Evolutionary conservation across 495 filamentous ascomycete species (phyloP).

Genomic region (Annulohypoxylon stygium): DNA sequence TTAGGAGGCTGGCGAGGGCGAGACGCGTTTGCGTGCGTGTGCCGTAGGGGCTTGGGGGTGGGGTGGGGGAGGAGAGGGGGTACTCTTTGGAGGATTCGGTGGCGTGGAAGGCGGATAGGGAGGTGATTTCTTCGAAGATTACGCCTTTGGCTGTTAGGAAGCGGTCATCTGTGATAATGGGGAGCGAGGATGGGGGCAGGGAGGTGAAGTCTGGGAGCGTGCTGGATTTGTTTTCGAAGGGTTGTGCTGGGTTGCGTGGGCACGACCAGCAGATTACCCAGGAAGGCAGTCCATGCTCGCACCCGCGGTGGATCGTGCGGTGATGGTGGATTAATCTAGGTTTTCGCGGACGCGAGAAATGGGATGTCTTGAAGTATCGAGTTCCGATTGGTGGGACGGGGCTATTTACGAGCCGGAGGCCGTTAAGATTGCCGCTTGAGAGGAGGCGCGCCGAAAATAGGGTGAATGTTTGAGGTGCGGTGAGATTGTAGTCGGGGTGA

Average conservation of each 20-base stretch:
- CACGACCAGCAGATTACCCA: slow-evolving; percentile 43
- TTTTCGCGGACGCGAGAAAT: slow-evolving; percentile 35
- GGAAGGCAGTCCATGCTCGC: slow-evolving; percentile 31
- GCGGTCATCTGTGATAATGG: slow-evolving; percentile 4
- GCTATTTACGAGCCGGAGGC: slow-evolving; percentile 38
- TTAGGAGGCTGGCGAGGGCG: slow-evolving; percentile 18
- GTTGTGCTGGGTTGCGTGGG: slow-evolving; percentile 35
- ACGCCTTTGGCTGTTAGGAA: slow-evolving; percentile 26
- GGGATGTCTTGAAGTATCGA: slow-evolving; percentile 23
- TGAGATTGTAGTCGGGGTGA: slow-evolving; percentile 35
- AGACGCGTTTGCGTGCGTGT: slow-evolving; percentile 6
- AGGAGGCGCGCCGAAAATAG: slow-evolving; percentile 31
- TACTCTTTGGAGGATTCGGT: slow-evolving; percentile 28
- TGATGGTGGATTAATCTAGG: slow-evolving; percentile 29
- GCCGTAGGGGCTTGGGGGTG: slow-evolving; percentile 31
- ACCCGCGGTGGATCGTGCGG: slow-evolving; percentile 29
- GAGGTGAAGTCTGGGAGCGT: slow-evolving; percentile 13
- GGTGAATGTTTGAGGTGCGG: slow-evolving; percentile 31
- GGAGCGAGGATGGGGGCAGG: neutral
- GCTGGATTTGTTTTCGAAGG: slow-evolving; percentile 12
- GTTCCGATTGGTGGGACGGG: slow-evolving; percentile 35
- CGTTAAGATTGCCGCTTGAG: slow-evolving; percentile 33
- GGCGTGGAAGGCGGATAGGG: slow-evolving; percentile 36
- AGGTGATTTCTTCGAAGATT: slow-evolving; percentile 21
- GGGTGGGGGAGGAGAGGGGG: slow-evolving; percentile 13